Conservation (phyloP, 768 basidiomycete genomes). For the Albatrellus ellisii region DNA sequence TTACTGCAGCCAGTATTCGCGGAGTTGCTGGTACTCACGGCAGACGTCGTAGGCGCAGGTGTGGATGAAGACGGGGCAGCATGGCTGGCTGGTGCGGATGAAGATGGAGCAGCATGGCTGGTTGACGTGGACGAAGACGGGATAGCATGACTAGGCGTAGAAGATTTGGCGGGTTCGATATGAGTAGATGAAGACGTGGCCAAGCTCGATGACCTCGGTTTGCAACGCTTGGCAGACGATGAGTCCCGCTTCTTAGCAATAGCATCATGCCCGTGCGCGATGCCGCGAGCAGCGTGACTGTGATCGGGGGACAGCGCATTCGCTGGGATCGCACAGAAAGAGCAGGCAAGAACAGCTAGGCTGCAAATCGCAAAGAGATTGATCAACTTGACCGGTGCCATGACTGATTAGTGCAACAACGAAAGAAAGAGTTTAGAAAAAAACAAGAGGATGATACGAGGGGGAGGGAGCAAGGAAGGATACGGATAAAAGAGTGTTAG, state of each 20-base stretch:
- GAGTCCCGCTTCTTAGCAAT: conserved; percentile 41
- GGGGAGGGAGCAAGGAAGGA: conserved; percentile 12
- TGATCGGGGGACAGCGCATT: conserved; percentile 36
- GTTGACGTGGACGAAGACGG: conserved; percentile 12
- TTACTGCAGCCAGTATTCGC: conserved; percentile 22
- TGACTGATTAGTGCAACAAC: conserved; percentile 14
- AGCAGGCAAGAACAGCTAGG: conserved; percentile 40
- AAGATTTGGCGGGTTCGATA: conserved; percentile 1
- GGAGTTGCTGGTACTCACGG: conserved; percentile 1
- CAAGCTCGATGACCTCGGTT: conserved; percentile 25
- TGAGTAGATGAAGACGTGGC: conserved; percentile 2
- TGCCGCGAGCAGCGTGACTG: conserved; percentile 30
- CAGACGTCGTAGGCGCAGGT: conserved; percentile 10
- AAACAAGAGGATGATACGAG: no score
- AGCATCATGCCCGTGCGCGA: conserved; percentile 29
- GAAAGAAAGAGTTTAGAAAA: background rate
- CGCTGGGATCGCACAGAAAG: conserved; percentile 31
- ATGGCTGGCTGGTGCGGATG: conserved; percentile 12
- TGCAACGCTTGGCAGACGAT: conserved; percentile 37
- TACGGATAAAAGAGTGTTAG: conserved; percentile 1
- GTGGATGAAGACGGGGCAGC: conserved; percentile 9
- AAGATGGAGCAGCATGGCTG: conserved; percentile 8
- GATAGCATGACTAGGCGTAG: background rate
- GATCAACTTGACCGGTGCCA: conserved; percentile 40
- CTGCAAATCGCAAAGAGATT: conserved; percentile 46